phyloP scores from a whole-genome alignment of 2,329 filamentous ascomycete species.

The Botrytis medusae region DNA sequence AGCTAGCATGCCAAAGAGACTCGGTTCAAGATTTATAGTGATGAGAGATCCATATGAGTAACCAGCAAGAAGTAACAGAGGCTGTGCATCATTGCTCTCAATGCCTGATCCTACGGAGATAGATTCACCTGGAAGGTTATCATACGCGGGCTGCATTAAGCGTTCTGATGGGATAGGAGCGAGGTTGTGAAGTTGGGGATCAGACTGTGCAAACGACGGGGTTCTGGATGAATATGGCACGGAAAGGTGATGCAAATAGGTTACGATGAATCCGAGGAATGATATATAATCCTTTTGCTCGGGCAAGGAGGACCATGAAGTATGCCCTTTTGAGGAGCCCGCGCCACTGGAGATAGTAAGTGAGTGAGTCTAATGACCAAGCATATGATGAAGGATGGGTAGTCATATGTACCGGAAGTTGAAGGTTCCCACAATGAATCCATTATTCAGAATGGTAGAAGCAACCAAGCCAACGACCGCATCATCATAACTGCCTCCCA shows the following conservation, averaged over 20 bases:
- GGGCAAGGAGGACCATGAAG: conserved; percentile 82
- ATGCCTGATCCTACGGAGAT: background rate
- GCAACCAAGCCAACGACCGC: conserved; percentile 68
- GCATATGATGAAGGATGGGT: background rate
- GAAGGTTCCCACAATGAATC: conserved; percentile 81
- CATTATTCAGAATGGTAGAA: conserved; percentile 58
- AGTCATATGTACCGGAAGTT: conserved; percentile 71
- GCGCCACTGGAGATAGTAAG: conserved; percentile 62
- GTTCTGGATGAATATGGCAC: conserved; percentile 14
- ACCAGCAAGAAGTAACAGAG: conserved; percentile 64
- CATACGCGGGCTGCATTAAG: conserved; percentile 24
- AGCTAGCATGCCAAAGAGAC: conserved; percentile 43
- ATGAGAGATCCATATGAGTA: conserved; percentile 93
- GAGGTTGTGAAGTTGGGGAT: conserved; percentile 29
- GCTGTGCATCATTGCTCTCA: background rate
- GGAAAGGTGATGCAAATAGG: conserved; percentile 61
- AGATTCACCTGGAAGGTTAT: conserved; percentile 1
- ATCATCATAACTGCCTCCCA: conserved; percentile 86
- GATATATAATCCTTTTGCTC: conserved; percentile 83
- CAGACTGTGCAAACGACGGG: conserved; percentile 25
- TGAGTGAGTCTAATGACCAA: conserved; percentile 14
- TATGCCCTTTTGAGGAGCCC: conserved; percentile 69
- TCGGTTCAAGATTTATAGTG: conserved; percentile 67
- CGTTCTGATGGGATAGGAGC: conserved; percentile 34
- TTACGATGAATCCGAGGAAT: conserved; percentile 74